A percentile compares a stretch with the other conserved stretches of the same genome.
Conservation (phyloP, 371 early-diverging fungal genomes). For the Basidiobolus meristosporus region DNA sequence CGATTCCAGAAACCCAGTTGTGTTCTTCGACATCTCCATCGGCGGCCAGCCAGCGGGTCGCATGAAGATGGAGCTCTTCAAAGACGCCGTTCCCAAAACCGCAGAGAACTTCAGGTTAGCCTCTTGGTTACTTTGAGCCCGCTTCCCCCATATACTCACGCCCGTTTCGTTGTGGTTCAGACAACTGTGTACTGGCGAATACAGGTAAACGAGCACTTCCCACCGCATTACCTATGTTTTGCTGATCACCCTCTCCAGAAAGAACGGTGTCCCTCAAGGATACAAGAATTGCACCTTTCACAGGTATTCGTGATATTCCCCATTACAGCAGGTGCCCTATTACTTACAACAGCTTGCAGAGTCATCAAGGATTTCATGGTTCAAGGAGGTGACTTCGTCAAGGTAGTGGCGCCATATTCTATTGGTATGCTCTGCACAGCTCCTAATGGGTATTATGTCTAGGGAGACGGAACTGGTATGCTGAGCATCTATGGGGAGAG, state of each 20-base stretch:
- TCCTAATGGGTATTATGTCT: conserved; percentile 1
- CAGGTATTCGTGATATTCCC: too few relatives aligned
- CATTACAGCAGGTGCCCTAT: not conserved
- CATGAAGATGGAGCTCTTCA: conserved; percentile 90
- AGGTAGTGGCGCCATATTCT: conserved; percentile 16
- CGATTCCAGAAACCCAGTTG: conserved; percentile 19
- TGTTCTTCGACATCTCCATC: conserved; percentile 60
- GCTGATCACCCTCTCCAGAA: conserved; percentile 11
- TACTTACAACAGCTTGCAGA: conserved; percentile 10
- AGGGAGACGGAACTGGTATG: conserved; percentile 94
- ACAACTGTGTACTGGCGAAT: conserved; percentile 87
- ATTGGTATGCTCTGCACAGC: too few relatives aligned
- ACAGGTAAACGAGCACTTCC: conserved; percentile 20
- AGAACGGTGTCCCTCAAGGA: conserved; percentile 61
- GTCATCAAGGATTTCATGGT: conserved; percentile 96
- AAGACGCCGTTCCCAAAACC: conserved; percentile 88
- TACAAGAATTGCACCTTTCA: conserved; percentile 52
- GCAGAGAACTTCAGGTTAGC: conserved; percentile 92
- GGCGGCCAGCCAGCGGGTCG: conserved; percentile 62
- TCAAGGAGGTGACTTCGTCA: conserved; percentile 97
- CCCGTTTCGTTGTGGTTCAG: conserved; percentile 9
- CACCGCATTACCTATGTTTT: not conserved
- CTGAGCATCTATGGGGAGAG: conserved; percentile 90
- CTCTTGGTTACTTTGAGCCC: not conserved
- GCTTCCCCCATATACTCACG: not conserved